These are phyloP conservation scores for Pulicaria dysenterica DNA, from an alignment of 129 eudicot species.

Conservation along the genomic window DNA sequence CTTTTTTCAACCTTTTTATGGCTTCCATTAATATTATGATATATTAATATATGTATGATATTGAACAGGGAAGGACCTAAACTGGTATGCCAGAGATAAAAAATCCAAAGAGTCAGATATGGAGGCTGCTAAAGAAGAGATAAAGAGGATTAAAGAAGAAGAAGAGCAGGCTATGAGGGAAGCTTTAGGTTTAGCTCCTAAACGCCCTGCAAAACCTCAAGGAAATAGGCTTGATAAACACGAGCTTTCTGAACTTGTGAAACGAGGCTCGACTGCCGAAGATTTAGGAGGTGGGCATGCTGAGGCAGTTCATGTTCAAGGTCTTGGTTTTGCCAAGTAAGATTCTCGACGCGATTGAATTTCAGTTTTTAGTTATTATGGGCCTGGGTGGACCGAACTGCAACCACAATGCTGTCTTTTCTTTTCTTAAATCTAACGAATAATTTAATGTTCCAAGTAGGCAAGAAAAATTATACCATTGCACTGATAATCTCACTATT, in stretches of 20 bases:
- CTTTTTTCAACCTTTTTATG: neutral
- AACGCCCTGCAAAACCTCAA: constrained; percentile 71
- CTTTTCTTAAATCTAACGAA: neutral
- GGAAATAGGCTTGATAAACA: constrained; percentile 87
- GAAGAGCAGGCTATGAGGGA: constrained; percentile 99
- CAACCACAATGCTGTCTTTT: too few relatives aligned
- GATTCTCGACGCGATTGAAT: neutral
- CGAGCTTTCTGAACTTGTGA: constrained; percentile 88
- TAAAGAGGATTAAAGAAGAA: constrained; percentile 87
- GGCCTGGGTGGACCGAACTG: neutral
- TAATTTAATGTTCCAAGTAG: neutral
- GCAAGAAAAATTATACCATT: neutral
- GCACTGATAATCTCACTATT: too few relatives aligned
- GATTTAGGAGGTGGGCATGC: constrained; percentile 99
- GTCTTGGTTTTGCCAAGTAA: constrained; percentile 94
- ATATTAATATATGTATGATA: neutral
- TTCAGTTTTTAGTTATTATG: neutral
- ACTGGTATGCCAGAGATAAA: constrained; percentile 88
- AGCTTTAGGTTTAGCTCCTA: constrained; percentile 97
- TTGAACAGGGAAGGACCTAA: constrained; percentile 83
- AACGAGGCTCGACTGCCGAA: constrained; percentile 96
- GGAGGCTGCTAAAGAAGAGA: constrained; percentile 91
- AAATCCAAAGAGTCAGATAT: constrained; percentile 46
- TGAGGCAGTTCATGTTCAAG: constrained; percentile 93
- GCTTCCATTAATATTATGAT: neutral